Conservation (phyloP, 2,329 filamentous ascomycete species). For the Ceratocystis ficicola region DNA sequence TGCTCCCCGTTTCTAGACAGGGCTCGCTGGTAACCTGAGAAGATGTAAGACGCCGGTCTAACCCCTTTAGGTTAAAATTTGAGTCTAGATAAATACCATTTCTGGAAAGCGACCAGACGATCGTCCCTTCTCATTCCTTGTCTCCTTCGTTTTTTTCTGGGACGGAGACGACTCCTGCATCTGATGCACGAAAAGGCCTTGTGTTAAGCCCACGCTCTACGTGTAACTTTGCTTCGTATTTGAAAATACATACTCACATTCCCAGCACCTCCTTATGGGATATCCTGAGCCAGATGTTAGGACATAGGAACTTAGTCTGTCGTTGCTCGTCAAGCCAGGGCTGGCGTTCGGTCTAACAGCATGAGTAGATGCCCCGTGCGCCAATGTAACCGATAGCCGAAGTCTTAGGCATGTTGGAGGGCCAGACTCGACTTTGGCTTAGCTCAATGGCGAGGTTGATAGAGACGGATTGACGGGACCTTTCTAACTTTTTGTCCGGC, state of each 20-base stretch:
- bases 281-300: background rate
- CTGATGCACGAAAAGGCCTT: background rate
- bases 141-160: background rate
- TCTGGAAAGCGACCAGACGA: background rate
- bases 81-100: background rate
- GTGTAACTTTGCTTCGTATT: background rate
- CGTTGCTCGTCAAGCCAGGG: background rate
- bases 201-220: background rate
- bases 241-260: background rate
- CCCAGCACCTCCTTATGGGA: background rate
- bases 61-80: background rate
- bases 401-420: background rate
- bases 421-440: background rate
- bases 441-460: background rate
- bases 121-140: background rate
- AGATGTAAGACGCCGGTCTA: background rate
- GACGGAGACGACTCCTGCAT: background rate
- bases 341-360: background rate
- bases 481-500: background rate
- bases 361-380: background rate
- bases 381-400: constrained; percentile 4
- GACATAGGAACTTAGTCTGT: background rate
- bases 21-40: background rate
- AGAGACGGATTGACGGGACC: background rate
- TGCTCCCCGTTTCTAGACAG: background rate